A percentile compares a stretch with the other conserved stretches of the same genome.
These are phyloP conservation scores for Metschnikowia henanensis DNA, from an alignment of 805 yeast species.

Conservation along the genomic window DNA sequence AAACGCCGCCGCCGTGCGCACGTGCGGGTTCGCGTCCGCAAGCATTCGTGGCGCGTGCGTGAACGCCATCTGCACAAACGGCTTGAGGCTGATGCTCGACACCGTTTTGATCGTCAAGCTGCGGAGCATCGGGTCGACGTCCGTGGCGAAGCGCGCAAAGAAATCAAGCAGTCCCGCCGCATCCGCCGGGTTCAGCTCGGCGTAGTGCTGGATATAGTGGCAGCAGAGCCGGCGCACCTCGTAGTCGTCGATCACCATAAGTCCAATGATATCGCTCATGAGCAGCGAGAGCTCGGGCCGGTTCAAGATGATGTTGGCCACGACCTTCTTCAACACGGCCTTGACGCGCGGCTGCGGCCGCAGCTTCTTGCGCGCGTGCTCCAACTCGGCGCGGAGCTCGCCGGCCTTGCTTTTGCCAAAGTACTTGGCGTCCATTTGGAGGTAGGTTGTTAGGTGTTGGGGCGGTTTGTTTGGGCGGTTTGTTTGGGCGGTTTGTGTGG, in stretches of 20 bases:
- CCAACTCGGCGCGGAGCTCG: slow-evolving; percentile 43
- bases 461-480: too few relatives aligned
- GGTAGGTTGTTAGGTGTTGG: too few relatives aligned
- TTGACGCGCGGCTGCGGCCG: slow-evolving; percentile 39
- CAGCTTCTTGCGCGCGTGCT: slow-evolving; percentile 42
- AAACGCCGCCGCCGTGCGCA: slow-evolving; percentile 69
- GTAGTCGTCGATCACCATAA: slow-evolving; percentile 57
- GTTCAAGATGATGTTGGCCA: slow-evolving; percentile 83
- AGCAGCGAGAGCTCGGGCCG: slow-evolving; percentile 72
- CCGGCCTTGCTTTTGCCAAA: slow-evolving; percentile 39
- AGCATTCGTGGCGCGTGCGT: slow-evolving; percentile 36
- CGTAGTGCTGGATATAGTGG: slow-evolving; percentile 62
- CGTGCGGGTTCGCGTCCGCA: slow-evolving; percentile 52
- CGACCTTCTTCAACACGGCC: slow-evolving; percentile 58
- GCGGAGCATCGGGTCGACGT: slow-evolving; percentile 48
- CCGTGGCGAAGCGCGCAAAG: slow-evolving; percentile 52
- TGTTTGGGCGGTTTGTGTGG: too few relatives aligned
- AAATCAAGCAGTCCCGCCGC: slow-evolving; percentile 56
- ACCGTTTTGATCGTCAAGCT: slow-evolving; percentile 65
- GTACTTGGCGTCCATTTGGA: slow-evolving; percentile 25
- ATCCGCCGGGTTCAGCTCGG: slow-evolving; percentile 54
- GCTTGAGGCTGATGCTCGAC: slow-evolving; percentile 55
- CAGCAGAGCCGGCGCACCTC: slow-evolving; percentile 74
- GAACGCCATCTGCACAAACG: slow-evolving; percentile 49
- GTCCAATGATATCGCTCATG: slow-evolving; percentile 58